phyloP scores from a whole-genome alignment of 1,284 basidiomycete species.

The Sporisorium exsertum region DNA sequence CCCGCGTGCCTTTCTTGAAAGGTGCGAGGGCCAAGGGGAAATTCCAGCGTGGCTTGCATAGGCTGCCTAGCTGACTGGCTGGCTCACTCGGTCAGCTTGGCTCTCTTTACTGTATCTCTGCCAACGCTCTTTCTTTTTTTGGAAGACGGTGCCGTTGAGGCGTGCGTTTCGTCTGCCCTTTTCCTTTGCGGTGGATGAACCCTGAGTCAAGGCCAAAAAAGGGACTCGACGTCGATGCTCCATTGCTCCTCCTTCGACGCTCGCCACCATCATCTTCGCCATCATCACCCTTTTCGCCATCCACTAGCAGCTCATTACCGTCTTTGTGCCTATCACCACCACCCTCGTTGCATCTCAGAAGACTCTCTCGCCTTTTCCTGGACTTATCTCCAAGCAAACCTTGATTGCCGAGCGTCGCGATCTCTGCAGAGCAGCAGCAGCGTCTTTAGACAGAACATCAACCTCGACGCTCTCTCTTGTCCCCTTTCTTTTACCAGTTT shows the following conservation, averaged over 20 bases:
- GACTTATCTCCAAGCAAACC: background rate
- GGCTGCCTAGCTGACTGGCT: background rate
- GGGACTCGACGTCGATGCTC: background rate
- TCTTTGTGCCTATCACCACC: background rate
- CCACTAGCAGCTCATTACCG: background rate
- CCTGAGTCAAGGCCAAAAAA: conserved; percentile 5
- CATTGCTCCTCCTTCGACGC: background rate
- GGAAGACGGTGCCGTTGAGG: background rate
- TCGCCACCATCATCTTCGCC: background rate
- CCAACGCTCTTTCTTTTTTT: background rate
- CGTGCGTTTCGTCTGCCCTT: background rate
- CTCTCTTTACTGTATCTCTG: background rate
- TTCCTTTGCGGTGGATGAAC: background rate
- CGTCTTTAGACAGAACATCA: background rate
- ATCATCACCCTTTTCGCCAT: background rate
- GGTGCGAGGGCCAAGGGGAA: conserved; percentile 2
- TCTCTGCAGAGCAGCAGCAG: background rate
- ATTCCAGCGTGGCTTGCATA: background rate
- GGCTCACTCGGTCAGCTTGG: background rate
- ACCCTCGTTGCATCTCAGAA: background rate
- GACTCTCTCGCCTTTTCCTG: conserved; percentile 1
- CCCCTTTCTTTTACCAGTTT: background rate
- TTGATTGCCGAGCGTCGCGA: background rate
- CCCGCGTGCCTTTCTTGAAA: conserved; percentile 1
- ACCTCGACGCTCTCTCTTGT: background rate